Evolutionary conservation across 148 eudicot species (phyloP), one percentile per base, ranked within the genome.

Genomic region (Amaranthus hypochondriacus): DNA sequence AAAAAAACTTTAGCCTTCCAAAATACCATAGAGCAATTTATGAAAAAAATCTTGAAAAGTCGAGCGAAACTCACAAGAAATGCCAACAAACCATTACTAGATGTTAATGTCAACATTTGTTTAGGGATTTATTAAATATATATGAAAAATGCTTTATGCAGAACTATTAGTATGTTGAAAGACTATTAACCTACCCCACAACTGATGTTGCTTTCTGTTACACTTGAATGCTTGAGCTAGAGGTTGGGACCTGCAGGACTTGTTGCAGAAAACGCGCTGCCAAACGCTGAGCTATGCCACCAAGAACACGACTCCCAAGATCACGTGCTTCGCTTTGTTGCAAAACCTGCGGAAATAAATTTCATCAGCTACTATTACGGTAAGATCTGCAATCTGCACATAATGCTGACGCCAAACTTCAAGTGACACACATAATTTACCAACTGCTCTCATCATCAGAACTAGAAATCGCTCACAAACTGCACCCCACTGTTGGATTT

Each of bases 221-320:
- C 48, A 62, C 66, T 74, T 74, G 77, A 12, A 74, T 14, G 63
- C 71, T 75, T 66, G 90, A 63, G 58, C 73, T 79, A 44, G 84
- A 39, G 2, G 81, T 75, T 68, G 98, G 91, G 74, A 78, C 73
- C 62, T 86, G 85, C 58, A 94, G 95, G 77, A 91, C 87, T 83
- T 94, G 98, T 81, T 91, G 96, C 83, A 94, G 81, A 52, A 94
- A 82, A 62, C 98, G 93, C 10, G 98, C 98, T 18, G 98, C 97
- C 62, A 95, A 83, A 43, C 98, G 98, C 80, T 95, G 97, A 75
- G 92, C 85, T 52, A 95, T 90, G 71, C 98, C 90, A 79, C 92
- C 89, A 75, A 95, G 71, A 70, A 95, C 89, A 77, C 96, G 93
- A 14, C 96, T 86, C 48, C 98, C 98, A 71, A 95, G 88, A 76